Conservation (phyloP, 176 grass and related monocot species). For the Melocanna baccifera region DNA sequence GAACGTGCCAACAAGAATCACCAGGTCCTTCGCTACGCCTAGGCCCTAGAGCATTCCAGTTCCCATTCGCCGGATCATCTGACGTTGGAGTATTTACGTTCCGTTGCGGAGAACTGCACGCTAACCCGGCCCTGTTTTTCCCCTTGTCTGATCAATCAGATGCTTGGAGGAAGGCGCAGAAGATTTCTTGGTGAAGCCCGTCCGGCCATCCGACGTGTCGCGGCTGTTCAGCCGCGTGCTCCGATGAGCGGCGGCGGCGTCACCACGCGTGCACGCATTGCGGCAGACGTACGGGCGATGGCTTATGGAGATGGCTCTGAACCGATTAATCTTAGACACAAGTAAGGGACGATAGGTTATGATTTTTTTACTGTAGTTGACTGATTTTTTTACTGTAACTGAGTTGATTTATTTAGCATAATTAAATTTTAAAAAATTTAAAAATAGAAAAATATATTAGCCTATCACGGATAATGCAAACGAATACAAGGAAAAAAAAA, state of each 20-base stretch:
- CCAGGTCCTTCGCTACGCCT: conserved; percentile 13
- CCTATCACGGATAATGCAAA: too few species aligned
- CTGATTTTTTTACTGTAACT: too few species aligned
- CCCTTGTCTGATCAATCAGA: conserved; percentile 4
- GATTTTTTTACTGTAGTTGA: too few species aligned
- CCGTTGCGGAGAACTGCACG: background rate
- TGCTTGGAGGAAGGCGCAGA: conserved; percentile 90
- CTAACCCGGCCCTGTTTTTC: background rate
- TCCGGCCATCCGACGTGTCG: conserved; percentile 57
- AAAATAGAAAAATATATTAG: too few species aligned
- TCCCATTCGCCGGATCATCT: background rate
- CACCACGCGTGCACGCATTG: background rate
- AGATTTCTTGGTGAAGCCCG: conserved; percentile 90
- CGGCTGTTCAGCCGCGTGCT: conserved; percentile 61
- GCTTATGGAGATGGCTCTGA: too few species aligned
- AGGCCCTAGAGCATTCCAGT: background rate
- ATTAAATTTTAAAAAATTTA: too few species aligned
- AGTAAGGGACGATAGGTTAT: too few species aligned
- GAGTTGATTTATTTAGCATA: too few species aligned
- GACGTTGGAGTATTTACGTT: background rate
- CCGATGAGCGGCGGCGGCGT: conserved; percentile 22
- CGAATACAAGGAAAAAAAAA: too few species aligned
- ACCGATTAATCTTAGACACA: too few species aligned
- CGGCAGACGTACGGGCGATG: background rate
- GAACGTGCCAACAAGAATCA: conserved; percentile 76